These are phyloP conservation scores for Xanthoceras sorbifolium DNA, from an alignment of 345 rosid genomes.

Conservation along the genomic window DNA sequence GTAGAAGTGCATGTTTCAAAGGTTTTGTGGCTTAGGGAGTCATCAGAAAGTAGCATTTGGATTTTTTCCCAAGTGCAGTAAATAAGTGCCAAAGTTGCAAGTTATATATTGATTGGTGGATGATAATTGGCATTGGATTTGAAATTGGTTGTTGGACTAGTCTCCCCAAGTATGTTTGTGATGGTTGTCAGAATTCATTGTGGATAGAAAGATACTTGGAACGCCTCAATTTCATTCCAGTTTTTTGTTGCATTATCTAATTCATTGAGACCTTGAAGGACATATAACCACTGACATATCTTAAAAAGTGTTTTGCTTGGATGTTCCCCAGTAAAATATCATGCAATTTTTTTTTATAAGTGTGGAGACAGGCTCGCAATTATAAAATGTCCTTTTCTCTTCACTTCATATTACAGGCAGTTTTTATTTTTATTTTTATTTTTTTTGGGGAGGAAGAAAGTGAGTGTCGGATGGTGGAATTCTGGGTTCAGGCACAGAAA, in stretches of 20 bases:
- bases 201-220: not conserved
- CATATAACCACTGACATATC: not conserved
- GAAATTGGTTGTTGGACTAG: not conserved
- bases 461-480: not conserved
- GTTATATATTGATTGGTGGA: slow-evolving; percentile 1
- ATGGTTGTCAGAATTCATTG: not conserved
- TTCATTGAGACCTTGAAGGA: not conserved
- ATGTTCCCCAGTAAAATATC: not conserved
- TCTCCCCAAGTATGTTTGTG: not conserved
- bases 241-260: not conserved
- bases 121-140: not conserved
- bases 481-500: not conserved
- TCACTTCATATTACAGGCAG: too few species aligned
- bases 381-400: too few species aligned
- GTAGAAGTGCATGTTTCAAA: not conserved
- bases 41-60: not conserved
- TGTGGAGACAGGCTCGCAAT: not conserved
- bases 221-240: not conserved
- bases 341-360: not conserved
- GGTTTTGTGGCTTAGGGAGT: not conserved
- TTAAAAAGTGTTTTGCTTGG: not conserved
- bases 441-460: not conserved
- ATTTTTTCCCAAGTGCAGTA: not conserved
- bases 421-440: not conserved
- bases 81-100: not conserved